Conservation (phyloP, 208 protist species). For the Acanthamoeba triangularis region DNA sequence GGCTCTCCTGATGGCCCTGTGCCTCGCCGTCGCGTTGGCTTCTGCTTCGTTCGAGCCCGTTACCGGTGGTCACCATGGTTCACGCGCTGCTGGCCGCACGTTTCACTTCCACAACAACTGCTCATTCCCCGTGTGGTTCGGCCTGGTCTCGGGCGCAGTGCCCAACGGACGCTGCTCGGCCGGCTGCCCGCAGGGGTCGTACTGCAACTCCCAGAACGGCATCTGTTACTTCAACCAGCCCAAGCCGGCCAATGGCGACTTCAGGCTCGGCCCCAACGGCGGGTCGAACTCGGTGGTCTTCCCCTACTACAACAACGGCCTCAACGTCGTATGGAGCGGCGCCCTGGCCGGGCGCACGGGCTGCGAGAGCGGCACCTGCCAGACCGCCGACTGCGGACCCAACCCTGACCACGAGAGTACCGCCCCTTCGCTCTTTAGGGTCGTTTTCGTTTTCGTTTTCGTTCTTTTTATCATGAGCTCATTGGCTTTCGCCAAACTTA, state of each 20-base stretch:
- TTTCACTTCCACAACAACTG: neutral
- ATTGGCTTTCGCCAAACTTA: no score
- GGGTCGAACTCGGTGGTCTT: neutral
- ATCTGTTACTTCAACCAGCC: constrained; percentile 8
- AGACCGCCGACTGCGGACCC: constrained; percentile 11
- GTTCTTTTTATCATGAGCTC: neutral
- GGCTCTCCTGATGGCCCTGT: neutral
- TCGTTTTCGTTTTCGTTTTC: neutral
- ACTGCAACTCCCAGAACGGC: constrained; percentile 8
- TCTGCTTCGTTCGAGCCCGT: neutral
- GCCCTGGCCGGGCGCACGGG: neutral
- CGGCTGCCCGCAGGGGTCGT: neutral
- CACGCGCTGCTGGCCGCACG: neutral
- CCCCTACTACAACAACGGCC: constrained; percentile 12
- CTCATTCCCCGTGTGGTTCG: constrained; percentile 10
- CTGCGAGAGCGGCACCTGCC: constrained; percentile 14
- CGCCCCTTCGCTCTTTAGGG: neutral
- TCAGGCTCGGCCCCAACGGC: neutral
- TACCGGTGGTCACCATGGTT: no score
- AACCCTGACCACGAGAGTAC: neutral
- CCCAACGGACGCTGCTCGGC: neutral
- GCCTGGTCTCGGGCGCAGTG: neutral
- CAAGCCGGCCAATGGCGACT: constrained; percentile 4
- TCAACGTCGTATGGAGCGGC: constrained; percentile 5
- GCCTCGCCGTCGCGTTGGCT: neutral